Base-by-base conservation (phyloP, 2,329 filamentous ascomycete genomes). In the Domatiomyces catenatus region DNA sequence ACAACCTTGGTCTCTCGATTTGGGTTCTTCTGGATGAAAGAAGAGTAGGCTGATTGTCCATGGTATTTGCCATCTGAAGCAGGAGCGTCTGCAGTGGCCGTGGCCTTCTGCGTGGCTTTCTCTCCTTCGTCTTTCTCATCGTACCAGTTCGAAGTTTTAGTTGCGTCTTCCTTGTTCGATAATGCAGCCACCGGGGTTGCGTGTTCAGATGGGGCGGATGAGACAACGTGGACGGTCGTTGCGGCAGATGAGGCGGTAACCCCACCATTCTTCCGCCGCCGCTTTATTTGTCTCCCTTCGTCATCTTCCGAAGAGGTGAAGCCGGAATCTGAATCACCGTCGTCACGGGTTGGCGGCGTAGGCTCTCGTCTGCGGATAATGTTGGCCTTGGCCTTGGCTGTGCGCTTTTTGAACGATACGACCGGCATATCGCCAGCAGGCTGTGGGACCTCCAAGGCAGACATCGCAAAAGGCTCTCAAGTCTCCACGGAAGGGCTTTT, bases 101-200 rank as follows among this genome's bases (percentile, higher is more conserved):
- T 3, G 55, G 42, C 50, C 67, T 52, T 4, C 65, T 59, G 55
- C 62, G 80, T 75, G 39, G 68, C 63, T 57, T 64, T 69, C 44
- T 73, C 56, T 3, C 70, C 67, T 50, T 75, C 74, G 45, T 70
- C 68, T 20, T 72, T 73, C 53, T 90, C 85, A 54, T 94, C 88
- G 67, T 84, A 92, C 89, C 88, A 95, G 64, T 94, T 86, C 50
- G 77, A 83, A 44, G 81, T 77, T 62, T 93, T 94, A 1, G 90
- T 96, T 18, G 92, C 90, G 64, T 95, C 89, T 65, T 90, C 90
- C 60, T 77, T 77, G 56, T 59, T 79, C 73, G 59, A 87, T 79
- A 56, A 74, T 73, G 20, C 79, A 67, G 51, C 71, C 75, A 57
- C 81, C 74, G 65, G 86, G 76, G 51, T 81, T 77, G 48, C 74